Evolutionary conservation across 257 asterid genomes (phyloP).

Genomic region (Solanum phureja): DNA sequence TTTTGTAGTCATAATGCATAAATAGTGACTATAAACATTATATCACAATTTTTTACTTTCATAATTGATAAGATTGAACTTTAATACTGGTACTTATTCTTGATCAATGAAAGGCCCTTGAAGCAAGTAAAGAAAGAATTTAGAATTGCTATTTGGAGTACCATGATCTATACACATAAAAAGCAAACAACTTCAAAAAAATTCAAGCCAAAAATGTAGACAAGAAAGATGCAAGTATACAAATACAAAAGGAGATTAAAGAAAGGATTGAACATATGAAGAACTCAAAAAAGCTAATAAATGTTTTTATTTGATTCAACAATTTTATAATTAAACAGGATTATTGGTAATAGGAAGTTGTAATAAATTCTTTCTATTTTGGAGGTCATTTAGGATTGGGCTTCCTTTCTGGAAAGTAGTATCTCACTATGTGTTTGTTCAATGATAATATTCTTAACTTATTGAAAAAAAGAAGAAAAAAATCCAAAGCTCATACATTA

Average conservation of each 20-base stretch:
- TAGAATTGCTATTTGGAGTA: no score
- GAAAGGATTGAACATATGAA: neutral
- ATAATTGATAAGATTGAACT: neutral
- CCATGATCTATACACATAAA: neutral
- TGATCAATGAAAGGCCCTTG: neutral
- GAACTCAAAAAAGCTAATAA: neutral
- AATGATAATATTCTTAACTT: no score
- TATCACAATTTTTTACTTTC: neutral
- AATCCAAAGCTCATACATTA: neutral
- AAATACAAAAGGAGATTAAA: neutral
- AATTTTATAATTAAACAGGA: neutral
- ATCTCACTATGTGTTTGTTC: no score
- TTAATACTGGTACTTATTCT: neutral
- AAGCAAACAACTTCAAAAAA: neutral
- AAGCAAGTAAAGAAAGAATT: neutral
- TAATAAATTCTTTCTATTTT: neutral
- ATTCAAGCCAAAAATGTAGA: neutral
- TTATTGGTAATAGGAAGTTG: neutral
- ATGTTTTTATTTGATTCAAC: neutral
- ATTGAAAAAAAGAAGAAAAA: no score
- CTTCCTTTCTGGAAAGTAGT: neutral
- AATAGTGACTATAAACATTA: neutral
- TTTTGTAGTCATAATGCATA: neutral
- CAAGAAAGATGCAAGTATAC: neutral
- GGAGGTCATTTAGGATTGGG: neutral